Percentiles rank a stretch among this genome's conserved stretches.
Evolutionary conservation across 768 basidiomycete species (phyloP).

Genomic region (Suillus plorans): DNA sequence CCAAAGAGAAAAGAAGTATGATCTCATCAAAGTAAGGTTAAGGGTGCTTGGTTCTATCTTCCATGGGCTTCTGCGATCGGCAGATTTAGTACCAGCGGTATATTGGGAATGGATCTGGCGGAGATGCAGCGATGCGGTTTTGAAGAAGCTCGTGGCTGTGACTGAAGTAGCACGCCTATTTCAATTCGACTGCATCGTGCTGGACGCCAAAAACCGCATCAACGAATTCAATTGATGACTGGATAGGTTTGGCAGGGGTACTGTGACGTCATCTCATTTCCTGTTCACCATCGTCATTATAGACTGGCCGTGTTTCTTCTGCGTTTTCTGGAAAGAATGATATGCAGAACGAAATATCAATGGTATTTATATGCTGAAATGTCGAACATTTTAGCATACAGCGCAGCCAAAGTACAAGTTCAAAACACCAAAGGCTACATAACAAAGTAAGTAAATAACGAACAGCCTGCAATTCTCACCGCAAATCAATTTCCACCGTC

Average conservation of each 20-base stretch:
- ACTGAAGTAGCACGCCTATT: no score
- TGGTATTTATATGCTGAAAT: background rate
- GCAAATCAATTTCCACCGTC: conserved; percentile 69
- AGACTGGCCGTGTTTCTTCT: background rate
- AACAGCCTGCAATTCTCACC: conserved; percentile 23
- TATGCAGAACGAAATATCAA: background rate
- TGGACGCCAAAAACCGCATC: no score
- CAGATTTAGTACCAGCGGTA: no score
- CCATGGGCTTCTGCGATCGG: background rate
- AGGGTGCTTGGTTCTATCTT: background rate
- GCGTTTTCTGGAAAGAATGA: background rate
- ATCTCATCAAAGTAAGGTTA: background rate
- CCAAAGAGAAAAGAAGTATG: no score
- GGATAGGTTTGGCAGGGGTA: no score
- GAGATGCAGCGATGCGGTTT: no score
- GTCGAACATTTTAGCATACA: background rate
- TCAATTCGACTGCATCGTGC: no score
- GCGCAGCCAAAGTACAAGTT: background rate
- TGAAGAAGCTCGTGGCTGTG: no score
- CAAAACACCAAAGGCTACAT: background rate
- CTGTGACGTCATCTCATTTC: no score
- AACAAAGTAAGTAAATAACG: background rate
- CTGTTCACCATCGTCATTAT: no score
- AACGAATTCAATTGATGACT: no score
- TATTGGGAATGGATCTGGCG: no score